Conservation (phyloP, 345 rosid genomes). For the Lepidium didymum region DNA sequence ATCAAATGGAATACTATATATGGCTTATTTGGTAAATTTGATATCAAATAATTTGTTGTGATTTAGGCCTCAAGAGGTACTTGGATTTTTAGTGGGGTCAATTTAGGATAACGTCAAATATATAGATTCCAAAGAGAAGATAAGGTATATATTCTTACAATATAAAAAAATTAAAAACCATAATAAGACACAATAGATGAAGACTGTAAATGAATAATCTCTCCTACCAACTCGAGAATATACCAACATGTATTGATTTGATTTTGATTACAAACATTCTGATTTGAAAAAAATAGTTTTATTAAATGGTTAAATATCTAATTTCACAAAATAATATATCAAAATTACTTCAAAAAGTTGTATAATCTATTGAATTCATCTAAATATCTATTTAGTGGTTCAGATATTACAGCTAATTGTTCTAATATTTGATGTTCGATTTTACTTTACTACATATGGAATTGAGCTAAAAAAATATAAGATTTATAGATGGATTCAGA, state of each 20-base stretch:
- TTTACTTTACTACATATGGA: no score
- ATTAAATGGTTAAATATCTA: no score
- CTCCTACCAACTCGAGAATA: not conserved
- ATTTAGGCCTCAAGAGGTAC: conserved; percentile 18
- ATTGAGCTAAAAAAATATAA: no score
- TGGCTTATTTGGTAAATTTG: not conserved
- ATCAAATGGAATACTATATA: not conserved
- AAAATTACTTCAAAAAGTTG: no score
- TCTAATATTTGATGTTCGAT: no score
- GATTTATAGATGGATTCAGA: no score
- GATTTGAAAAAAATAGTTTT: no score
- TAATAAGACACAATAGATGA: not conserved
- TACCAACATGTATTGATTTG: not conserved
- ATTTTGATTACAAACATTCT: no score
- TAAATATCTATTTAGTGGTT: no score
- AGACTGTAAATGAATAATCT: not conserved
- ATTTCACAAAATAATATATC: no score
- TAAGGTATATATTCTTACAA: conserved; percentile 18
- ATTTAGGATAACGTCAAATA: conserved; percentile 14
- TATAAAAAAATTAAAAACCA: not conserved
- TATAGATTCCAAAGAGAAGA: conserved; percentile 21
- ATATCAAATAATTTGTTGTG: conserved; percentile 17
- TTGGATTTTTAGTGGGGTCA: conserved; percentile 18
- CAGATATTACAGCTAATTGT: no score
- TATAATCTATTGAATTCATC: no score